Conservation (phyloP, 2,329 filamentous ascomycete species). For the Microthyrium microscopicum region DNA sequence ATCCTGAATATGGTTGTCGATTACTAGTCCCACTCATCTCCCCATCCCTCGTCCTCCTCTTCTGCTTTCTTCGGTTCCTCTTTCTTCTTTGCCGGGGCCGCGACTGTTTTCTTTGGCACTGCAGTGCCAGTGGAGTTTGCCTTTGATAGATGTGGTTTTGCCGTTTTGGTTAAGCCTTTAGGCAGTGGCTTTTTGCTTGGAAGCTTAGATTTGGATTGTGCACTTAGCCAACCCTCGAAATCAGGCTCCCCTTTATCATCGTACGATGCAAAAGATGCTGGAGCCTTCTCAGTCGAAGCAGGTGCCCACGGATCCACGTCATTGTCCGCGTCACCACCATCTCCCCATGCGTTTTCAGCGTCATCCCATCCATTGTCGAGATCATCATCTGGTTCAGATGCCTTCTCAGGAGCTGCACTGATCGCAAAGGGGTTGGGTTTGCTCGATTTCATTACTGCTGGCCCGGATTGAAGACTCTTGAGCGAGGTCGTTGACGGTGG, state of each 20-base stretch:
- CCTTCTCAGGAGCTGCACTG: slow-evolving; percentile 14
- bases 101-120: slow-evolving; percentile 15
- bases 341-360: slow-evolving; percentile 57
- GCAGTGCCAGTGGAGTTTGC: slow-evolving; percentile 16
- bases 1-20: no score
- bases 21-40: slow-evolving; percentile 26
- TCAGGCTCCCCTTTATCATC: slow-evolving; percentile 83
- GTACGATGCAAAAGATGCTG: slow-evolving; percentile 32
- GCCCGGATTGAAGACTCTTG: slow-evolving; percentile 7
- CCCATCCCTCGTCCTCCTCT: slow-evolving; percentile 22
- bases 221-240: slow-evolving; percentile 87
- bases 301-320: slow-evolving; percentile 33
- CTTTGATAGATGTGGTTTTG: slow-evolving; percentile 16
- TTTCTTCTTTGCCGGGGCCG: slow-evolving; percentile 13
- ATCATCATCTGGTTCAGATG: slow-evolving; percentile 35
- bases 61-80: slow-evolving; percentile 13
- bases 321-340: slow-evolving; percentile 34
- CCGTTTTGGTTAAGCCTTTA: slow-evolving; percentile 59
- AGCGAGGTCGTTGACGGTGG: slow-evolving; percentile 34
- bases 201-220: slow-evolving; percentile 63
- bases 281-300: slow-evolving; percentile 17
- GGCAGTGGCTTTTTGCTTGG: slow-evolving; percentile 50
- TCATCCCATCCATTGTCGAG: slow-evolving; percentile 61
- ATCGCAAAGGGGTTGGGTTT: slow-evolving; percentile 14
- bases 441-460: slow-evolving; percentile 5